phyloP scores from a whole-genome alignment of 2,329 filamentous ascomycete genomes.

The Xylaria sp. region DNA sequence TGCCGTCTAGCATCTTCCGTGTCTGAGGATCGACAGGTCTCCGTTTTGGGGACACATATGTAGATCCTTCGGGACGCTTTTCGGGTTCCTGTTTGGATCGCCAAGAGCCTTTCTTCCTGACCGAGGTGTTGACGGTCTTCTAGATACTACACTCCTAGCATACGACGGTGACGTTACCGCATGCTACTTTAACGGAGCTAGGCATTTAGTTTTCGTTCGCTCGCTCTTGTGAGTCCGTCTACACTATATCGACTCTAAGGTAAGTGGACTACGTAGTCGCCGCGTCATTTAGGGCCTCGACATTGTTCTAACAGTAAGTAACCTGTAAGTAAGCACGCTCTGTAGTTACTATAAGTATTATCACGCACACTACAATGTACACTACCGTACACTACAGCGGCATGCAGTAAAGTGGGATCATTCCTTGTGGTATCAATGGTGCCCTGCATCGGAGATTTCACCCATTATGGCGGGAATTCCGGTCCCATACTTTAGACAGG shows the following conservation, averaged over 20 bases:
- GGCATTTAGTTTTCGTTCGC: not conserved
- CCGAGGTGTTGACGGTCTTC: too few species aligned
- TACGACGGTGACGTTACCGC: too few species aligned
- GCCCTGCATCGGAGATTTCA: constrained; percentile 30
- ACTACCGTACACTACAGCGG: not conserved
- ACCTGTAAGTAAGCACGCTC: constrained; percentile 2
- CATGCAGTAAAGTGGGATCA: constrained; percentile 19
- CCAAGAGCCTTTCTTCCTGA: not conserved
- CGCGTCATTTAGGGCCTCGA: constrained; percentile 3
- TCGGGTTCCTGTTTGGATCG: not conserved
- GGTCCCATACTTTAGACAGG: constrained; percentile 14
- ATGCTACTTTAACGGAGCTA: not conserved
- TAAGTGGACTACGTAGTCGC: not conserved
- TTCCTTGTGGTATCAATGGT: constrained; percentile 19
- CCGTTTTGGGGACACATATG: constrained; percentile 9
- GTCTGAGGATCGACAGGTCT: constrained; percentile 25
- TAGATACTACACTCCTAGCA: too few species aligned
- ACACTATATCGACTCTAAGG: not conserved
- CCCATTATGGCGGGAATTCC: constrained; percentile 21
- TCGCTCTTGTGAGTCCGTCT: not conserved
- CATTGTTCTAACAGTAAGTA: constrained; percentile 6
- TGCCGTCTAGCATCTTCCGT: constrained; percentile 20
- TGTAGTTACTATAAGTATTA: too few species aligned
- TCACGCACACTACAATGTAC: too few species aligned
- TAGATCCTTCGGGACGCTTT: not conserved